These are phyloP conservation scores for Plasmodium coatneyi DNA, from an alignment of 169 alveolate species.

Conservation along the genomic window DNA sequence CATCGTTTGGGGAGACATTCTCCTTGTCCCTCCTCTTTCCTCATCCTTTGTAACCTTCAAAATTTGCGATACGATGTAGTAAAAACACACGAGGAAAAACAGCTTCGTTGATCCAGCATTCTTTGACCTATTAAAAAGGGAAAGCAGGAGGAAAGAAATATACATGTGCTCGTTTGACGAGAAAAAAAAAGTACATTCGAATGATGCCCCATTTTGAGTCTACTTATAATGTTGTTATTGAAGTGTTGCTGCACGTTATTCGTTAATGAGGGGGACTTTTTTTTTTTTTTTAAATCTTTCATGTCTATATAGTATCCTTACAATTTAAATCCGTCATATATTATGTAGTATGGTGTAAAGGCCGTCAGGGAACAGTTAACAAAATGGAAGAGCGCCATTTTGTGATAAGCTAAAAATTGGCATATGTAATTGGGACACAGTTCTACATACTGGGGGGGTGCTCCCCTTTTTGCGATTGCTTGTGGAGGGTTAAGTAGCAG, in stretches of 20 bases:
- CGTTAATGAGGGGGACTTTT: not conserved
- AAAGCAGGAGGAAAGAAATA: not conserved
- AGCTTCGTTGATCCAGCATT: slow-evolving; percentile 49
- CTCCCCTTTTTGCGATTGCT: not conserved
- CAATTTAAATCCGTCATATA: slow-evolving; percentile 64
- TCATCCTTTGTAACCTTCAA: slow-evolving; percentile 25
- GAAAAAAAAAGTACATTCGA: not conserved
- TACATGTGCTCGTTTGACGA: not conserved
- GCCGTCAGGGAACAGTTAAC: slow-evolving; percentile 59
- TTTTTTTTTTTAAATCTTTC: not conserved
- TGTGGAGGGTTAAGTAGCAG: not conserved
- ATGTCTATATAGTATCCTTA: slow-evolving; percentile 10
- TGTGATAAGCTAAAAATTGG: not conserved
- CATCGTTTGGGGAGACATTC: not conserved
- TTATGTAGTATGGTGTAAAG: slow-evolving; percentile 54
- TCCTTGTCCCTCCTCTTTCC: not conserved
- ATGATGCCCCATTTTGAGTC: not conserved
- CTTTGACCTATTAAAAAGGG: slow-evolving; percentile 44
- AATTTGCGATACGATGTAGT: slow-evolving; percentile 38
- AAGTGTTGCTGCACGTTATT: not conserved
- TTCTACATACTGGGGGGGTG: not conserved
- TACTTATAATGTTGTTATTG: not conserved
- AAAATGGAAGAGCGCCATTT: slow-evolving; percentile 60
- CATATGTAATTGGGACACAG: not conserved
- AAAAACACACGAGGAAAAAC: slow-evolving; percentile 29